Evolutionary conservation across 768 basidiomycete genomes (phyloP).

Genomic region (Rhodotorula diobovata): DNA sequence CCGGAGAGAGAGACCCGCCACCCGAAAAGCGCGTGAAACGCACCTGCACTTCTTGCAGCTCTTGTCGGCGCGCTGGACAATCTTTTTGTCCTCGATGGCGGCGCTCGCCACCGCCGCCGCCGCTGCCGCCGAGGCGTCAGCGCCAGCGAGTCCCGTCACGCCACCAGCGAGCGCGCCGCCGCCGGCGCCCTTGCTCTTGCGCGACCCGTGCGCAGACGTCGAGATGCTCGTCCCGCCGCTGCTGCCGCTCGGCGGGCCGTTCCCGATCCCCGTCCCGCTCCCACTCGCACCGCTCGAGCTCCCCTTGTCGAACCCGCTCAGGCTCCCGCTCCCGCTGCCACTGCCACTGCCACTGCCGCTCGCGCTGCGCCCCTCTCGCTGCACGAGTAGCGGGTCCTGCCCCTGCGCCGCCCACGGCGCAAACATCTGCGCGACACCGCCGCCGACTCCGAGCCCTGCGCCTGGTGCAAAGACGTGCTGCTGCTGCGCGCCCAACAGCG

Average conservation of each 20-base stretch:
- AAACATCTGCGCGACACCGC: too few relatives aligned
- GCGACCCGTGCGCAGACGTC: neutral
- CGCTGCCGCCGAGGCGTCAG: neutral
- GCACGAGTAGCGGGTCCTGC: too few relatives aligned
- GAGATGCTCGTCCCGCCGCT: neutral
- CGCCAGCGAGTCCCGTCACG: neutral
- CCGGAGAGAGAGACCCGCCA: too few relatives aligned
- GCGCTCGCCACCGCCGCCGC: neutral
- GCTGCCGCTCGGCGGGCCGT: neutral
- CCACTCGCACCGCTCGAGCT: too few relatives aligned
- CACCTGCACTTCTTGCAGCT: slow-evolving; percentile 34
- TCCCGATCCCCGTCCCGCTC: too few relatives aligned
- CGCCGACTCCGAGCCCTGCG: too few relatives aligned
- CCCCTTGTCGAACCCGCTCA: neutral
- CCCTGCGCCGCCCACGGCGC: too few relatives aligned
- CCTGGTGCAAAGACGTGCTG: neutral
- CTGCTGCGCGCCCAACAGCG: too few relatives aligned
- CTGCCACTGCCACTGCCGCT: neutral
- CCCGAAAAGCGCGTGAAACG: neutral
- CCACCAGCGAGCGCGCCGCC: neutral
- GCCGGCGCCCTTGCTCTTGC: neutral
- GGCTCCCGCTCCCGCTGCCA: slow-evolving; percentile 1
- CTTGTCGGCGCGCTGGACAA: slow-evolving; percentile 28
- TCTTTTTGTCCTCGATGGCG: neutral
- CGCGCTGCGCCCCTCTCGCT: too few relatives aligned